A percentile compares a stretch with the other conserved stretches of the same genome.
Evolutionary conservation across 225 moss, liverwort and hornwort genomes (phyloP).

Genomic region (Pseudisothecium myosuroides): DNA sequence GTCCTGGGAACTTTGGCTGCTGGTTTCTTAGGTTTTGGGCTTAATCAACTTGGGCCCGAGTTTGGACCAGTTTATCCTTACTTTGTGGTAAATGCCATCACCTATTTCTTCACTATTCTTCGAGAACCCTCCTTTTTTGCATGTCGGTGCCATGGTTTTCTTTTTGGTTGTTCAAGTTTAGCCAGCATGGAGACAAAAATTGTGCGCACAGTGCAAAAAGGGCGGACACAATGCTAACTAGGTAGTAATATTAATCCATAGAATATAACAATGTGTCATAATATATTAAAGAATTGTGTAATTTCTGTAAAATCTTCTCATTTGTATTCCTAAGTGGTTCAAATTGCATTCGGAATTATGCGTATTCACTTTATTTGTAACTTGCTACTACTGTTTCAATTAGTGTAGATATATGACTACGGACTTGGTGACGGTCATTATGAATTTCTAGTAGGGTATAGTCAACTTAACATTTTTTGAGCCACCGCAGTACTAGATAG

Average conservation of each 20-base stretch:
- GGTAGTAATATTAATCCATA: not conserved
- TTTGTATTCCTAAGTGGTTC: not conserved
- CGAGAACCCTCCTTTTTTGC: not conserved
- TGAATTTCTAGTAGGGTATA: not conserved
- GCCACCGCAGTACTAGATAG: not conserved
- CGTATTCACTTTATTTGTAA: not conserved
- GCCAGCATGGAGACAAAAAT: not conserved
- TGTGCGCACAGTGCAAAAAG: not conserved
- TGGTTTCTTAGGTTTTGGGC: conserved; percentile 54
- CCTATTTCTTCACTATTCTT: not conserved
- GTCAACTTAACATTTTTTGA: not conserved
- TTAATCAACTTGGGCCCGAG: conserved; percentile 70
- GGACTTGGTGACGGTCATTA: not conserved
- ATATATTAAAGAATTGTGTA: not conserved
- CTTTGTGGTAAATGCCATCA: conserved; percentile 43
- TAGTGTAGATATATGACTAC: not conserved
- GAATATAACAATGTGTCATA: not conserved
- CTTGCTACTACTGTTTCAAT: not conserved
- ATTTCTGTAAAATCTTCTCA: not conserved
- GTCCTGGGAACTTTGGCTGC: conserved; percentile 86
- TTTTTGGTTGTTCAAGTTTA: not conserved
- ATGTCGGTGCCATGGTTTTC: not conserved
- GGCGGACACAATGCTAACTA: not conserved
- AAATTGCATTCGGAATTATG: not conserved
- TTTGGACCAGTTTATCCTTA: conserved; percentile 56